Evolutionary conservation across 1,284 basidiomycete genomes (phyloP), one percentile per base, ranked within the genome.

Genomic region (Sporisorium graminicola): DNA sequence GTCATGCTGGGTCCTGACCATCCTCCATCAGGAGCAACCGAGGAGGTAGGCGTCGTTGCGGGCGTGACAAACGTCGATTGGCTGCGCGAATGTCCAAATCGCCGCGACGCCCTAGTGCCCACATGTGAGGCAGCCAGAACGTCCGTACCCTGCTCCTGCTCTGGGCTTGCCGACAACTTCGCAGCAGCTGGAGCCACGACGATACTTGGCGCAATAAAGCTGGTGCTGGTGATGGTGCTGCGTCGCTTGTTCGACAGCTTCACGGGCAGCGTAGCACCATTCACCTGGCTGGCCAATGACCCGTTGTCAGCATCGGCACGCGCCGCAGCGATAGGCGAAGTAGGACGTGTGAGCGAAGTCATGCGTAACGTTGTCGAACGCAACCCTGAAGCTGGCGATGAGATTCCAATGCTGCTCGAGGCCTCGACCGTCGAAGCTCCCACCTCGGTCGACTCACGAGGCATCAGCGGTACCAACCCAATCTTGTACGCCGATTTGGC

Each of bases 401-500:
- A 65, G 37, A 24, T 42, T 12, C 68, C 62, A 18, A 58, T 65
- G 44, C 54, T 61, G 49, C 58, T 55, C 37, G 52, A 57, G 10
- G 35, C 54, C 14, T 58, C 68, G 9, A 43, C 53, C 22, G 64
- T 57, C 44, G 60, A 63, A 31, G 63, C 64, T 16, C 70, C 65
- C n/a, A 67, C 70, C 37, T 73, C 70, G 27, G 57, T 60, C 40
- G 58, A 60, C 26, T 64, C 65, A 0, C 60, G 54, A 24, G 74
- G 74, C 59, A 64, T 62, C 7, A 82, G 58, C 16, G 74, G 78
- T 24, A 80, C 76, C 26, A 80, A 54, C 1, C 78, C 80, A 12
- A 82, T 74, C 53, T 75, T 74, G 53, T 68, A 72, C 40, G 76
- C 69, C 27, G 60, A 52, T 51, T 81, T 83, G 37, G 71, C 60